phyloP scores from a whole-genome alignment of 2,329 filamentous ascomycete species.

The Trichoderma oligosporum region DNA sequence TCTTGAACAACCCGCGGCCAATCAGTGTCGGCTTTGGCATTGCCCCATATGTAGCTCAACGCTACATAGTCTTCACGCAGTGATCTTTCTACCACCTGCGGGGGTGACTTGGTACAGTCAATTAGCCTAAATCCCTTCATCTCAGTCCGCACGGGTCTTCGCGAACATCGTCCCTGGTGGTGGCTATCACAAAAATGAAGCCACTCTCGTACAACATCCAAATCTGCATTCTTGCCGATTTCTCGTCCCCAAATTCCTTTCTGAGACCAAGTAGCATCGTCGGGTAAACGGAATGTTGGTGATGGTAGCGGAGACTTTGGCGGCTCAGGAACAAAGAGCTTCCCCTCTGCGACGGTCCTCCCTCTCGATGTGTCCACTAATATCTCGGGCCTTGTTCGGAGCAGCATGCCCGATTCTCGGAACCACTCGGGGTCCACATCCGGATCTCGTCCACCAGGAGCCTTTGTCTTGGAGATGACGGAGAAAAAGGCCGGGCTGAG shows the following conservation, averaged over 20 bases:
- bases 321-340: slow-evolving; percentile 23
- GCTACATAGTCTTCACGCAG: slow-evolving; percentile 32
- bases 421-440: slow-evolving; percentile 34
- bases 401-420: slow-evolving; percentile 34
- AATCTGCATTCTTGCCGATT: slow-evolving; percentile 29
- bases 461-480: slow-evolving; percentile 34
- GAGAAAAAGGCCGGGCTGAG: slow-evolving; percentile 32
- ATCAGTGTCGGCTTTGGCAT: slow-evolving; percentile 22
- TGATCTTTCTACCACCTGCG: slow-evolving; percentile 29
- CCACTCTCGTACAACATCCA: slow-evolving; percentile 33
- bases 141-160: slow-evolving; percentile 25
- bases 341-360: slow-evolving; percentile 20
- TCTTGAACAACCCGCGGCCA: slow-evolving; percentile 35
- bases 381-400: slow-evolving; percentile 30
- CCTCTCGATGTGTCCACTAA: slow-evolving; percentile 25
- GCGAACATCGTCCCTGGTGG: slow-evolving; percentile 33
- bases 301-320: slow-evolving; percentile 19
- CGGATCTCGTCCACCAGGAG: slow-evolving; percentile 29
- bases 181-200: slow-evolving; percentile 34
- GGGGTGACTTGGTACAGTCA: slow-evolving; percentile 34
- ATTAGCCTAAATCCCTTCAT: slow-evolving; percentile 34
- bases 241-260: slow-evolving; percentile 36
- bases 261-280: slow-evolving; percentile 27
- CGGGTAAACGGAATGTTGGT: background rate
- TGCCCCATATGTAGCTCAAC: slow-evolving; percentile 37